A percentile compares a stretch with the other conserved stretches of the same genome.
These are phyloP conservation scores for Kentomonas sorsogonicus DNA, from an alignment of 208 protist genomes.

Conservation along the genomic window DNA sequence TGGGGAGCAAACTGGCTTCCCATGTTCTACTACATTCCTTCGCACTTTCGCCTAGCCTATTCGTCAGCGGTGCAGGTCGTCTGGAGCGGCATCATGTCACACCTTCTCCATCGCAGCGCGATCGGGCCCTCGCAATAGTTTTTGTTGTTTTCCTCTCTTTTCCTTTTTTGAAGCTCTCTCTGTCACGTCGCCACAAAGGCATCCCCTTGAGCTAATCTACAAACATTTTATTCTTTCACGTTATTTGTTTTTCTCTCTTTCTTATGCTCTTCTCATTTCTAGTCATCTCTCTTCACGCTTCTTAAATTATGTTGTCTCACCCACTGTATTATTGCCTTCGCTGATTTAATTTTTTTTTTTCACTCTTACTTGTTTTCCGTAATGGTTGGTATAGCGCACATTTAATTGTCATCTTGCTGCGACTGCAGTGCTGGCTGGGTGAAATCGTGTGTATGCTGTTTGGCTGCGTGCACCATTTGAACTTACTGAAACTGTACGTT, in stretches of 20 bases:
- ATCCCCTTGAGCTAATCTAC: no score
- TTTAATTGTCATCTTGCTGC: no score
- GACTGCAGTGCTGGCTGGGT: no score
- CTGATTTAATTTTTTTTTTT: no score
- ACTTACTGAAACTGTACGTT: not conserved
- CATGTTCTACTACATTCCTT: constrained; percentile 81
- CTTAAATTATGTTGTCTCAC: constrained; percentile 8
- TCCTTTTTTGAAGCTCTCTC: no score
- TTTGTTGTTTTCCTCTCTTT: no score
- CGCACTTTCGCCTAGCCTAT: constrained; percentile 73
- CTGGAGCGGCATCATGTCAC: constrained; percentile 77
- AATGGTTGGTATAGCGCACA: no score
- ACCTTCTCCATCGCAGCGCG: constrained; percentile 55
- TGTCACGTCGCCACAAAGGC: no score
- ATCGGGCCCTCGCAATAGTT: no score
- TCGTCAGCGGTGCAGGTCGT: constrained; percentile 47
- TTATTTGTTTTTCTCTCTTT: constrained; percentile 9
- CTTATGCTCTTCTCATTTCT: constrained; percentile 5
- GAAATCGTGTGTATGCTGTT: not conserved
- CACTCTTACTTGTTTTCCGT: not conserved
- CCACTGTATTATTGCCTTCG: not conserved
- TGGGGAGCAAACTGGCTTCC: constrained; percentile 76
- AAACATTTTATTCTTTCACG: constrained; percentile 9
- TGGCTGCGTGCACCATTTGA: not conserved
- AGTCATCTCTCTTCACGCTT: not conserved